Base-by-base conservation (phyloP, 2,329 filamentous ascomycete species). In the Epichloe amarillans region DNA sequence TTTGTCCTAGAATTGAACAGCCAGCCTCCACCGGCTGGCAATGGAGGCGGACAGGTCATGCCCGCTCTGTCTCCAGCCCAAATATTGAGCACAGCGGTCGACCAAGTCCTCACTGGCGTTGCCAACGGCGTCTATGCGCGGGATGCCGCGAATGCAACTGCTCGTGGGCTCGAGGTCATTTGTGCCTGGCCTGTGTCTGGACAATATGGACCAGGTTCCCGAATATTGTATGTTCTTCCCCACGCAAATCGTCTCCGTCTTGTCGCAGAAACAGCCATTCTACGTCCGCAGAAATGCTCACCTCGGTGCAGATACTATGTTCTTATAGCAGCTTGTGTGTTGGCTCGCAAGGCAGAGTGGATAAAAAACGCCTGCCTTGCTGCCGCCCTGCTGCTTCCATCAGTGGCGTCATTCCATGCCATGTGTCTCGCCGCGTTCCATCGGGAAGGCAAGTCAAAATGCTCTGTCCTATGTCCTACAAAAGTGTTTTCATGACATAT, bases 281-380 rank as follows among this genome's bases (percentile, higher is more conserved):
- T 15, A 19, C 19, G 19, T 19, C 19, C 19, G 19, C 2, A 47
- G 39, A 35, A 12, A n/a, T 41, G 23, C 44, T 49, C 33, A 40
- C 30, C 23, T 21, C 15, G 19, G 5, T 15, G 3, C 54, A 79
- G 78, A 53, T 82, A 84, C 61, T 85, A 86, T 60, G 71, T 77
- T 42, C 73, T 85, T 2, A 74, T 85, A 47, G 72, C 76, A 46
- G 73, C 79, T 2, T 85, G 81, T 57, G 72, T 84, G 3, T 63
- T 84, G 46, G 80, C 77, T n/a, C 72, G 79, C 46, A 80, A 78
- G 56, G 65, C 67, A 30, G 74, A 79, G 62, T 84, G 79, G 79
- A 69, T 84, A 4, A 72, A 75, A 75, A 78, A 77, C 56, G 77
- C 82, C 11, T 83, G 78, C 60, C 64, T 85, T 37, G 82, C 80